These are phyloP conservation scores for Verticillium nubilum DNA, from an alignment of 2,329 filamentous ascomycete species.

Conservation along the genomic window DNA sequence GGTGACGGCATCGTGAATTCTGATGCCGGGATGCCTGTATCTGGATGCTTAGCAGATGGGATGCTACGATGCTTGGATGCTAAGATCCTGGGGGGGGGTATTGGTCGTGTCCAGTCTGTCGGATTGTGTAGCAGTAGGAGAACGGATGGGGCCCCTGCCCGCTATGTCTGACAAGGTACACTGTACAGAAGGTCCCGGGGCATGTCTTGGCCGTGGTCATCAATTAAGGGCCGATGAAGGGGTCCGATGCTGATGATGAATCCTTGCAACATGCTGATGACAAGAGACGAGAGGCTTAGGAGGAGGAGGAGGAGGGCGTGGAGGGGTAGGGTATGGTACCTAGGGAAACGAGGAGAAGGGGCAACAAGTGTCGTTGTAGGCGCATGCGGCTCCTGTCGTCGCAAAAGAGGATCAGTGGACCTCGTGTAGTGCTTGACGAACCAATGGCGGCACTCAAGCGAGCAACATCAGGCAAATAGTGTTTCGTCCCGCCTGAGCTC, in stretches of 20 bases:
- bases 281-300: background rate
- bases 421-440: slow-evolving; percentile 10
- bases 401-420: slow-evolving; percentile 19
- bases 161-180: background rate
- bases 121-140: background rate
- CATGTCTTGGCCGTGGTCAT: background rate
- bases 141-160: background rate
- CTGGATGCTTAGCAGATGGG: background rate
- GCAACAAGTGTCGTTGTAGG: background rate
- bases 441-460: slow-evolving; percentile 16
- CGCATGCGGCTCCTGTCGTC: slow-evolving; percentile 27
- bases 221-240: background rate
- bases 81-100: background rate
- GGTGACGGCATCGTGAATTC: background rate
- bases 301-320: slow-evolving; percentile 1
- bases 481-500: slow-evolving; percentile 27
- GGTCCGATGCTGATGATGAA: background rate
- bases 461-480: slow-evolving; percentile 23
- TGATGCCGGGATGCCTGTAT: background rate
- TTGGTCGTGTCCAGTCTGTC: background rate
- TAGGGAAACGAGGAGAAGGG: background rate
- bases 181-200: background rate
- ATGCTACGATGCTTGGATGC: background rate
- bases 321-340: background rate
- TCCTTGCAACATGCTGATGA: background rate